Conservation (phyloP, 768 basidiomycete genomes). For the Podaxis pistillaris region DNA sequence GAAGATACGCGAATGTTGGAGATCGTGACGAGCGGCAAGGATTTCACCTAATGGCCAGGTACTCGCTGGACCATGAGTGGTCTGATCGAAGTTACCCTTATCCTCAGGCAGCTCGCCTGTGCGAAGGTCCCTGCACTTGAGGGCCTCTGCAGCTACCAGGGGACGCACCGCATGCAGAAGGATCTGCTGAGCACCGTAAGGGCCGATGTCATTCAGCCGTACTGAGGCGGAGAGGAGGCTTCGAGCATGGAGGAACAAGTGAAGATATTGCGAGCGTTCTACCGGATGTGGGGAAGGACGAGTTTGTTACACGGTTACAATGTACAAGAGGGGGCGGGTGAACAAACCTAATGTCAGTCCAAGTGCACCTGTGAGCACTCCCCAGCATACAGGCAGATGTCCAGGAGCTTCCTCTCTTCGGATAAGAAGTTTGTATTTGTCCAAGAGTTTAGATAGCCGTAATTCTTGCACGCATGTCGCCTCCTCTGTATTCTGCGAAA, state of each 20-base stretch:
- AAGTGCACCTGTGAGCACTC: constrained; percentile 75
- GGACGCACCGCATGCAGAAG: constrained; percentile 71
- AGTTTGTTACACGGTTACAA: constrained; percentile 2
- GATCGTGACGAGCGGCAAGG: constrained; percentile 83
- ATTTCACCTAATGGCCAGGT: constrained; percentile 98
- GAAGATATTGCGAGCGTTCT: constrained; percentile 85
- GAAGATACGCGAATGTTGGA: constrained; percentile 96
- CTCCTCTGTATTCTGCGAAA: constrained; percentile 21
- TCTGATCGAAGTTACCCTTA: constrained; percentile 34
- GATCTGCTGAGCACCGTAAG: constrained; percentile 88
- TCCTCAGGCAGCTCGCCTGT: constrained; percentile 36
- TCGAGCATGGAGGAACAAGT: constrained; percentile 91
- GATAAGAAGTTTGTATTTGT: constrained; percentile 66
- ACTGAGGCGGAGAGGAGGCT: constrained; percentile 90
- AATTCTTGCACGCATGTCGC: constrained; percentile 17
- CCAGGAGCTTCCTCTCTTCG: constrained; percentile 67
- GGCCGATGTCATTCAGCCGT: constrained; percentile 87
- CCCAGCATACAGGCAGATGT: constrained; percentile 93
- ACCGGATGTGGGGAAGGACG: constrained; percentile 5
- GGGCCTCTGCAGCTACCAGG: constrained; percentile 56
- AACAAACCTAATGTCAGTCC: constrained; percentile 72
- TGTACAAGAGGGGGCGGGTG: too few relatives aligned
- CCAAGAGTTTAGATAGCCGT: constrained; percentile 45
- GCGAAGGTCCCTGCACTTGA: constrained; percentile 44
- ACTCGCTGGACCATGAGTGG: constrained; percentile 65